Evolutionary conservation across 495 filamentous ascomycete genomes (phyloP), one percentile per base, ranked within the genome.

Genomic region (Talaromyces thailandensis): DNA sequence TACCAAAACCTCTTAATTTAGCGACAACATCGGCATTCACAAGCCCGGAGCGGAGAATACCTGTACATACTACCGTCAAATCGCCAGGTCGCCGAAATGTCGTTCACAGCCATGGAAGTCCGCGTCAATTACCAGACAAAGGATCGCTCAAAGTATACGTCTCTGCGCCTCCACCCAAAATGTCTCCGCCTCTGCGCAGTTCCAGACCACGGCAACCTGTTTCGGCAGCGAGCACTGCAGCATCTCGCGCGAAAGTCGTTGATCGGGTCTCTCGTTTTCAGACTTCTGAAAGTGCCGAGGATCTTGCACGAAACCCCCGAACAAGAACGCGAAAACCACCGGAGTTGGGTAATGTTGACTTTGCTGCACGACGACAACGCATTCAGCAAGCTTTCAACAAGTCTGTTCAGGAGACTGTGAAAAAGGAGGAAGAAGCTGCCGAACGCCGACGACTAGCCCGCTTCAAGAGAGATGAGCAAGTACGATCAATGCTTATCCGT

Each of bases 361-460:
- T 92, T 67, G 90, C 84, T 37, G 88, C 86, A 52, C 81, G 89
- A 28, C 81, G 90, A 56, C 87, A 89, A 62, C 84, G 81, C 50
- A 93, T 93, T 62, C 86, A 91, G 66, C 83, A 90, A 53, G 90
- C 90, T 1, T 90, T 93, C 65, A 92, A 86, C 53, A 86, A 87
- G 61, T 88, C 86, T 23, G 84, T 92, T 50, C 82, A 86, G 64
- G 87, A 89, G 67, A 86, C 75, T 67, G 84, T 91, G 67, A 80
- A 81, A 62, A 82, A 78, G 62, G 81, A 86, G 64, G 77, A 79
- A 65, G 70, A 72, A 63, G 76, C 77, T 56, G 76, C 74, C 1
- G 75, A 82, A 61, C 69, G 71, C 69, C 76, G 70, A 70, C 77
- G 72, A 61, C 70, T 72, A 28, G 71, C 70, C 50, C 68, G 65